Evolutionary conservation across 2,329 filamentous ascomycete genomes (phyloP), one percentile per base, ranked within the genome.

Genomic region (Zalaria sp.): DNA sequence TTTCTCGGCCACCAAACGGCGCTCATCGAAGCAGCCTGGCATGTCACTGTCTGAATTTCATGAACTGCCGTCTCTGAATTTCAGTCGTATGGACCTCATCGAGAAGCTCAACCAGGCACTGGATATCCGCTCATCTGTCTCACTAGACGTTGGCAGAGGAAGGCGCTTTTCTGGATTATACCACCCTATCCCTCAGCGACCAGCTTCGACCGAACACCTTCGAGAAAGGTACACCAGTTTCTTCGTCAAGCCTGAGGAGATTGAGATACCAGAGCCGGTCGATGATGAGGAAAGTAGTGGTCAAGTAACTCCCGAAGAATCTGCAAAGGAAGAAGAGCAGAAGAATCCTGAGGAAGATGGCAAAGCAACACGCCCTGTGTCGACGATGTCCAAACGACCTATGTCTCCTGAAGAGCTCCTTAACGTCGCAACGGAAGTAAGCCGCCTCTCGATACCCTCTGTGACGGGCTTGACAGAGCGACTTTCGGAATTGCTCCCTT

Each of bases 61-160:
- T 41, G 57, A 62, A 9, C 55, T 71, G 27, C 67, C 67, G 9
- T 67, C 64, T 5, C 56, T 71, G 45, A 63, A 68, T 45, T 69
- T 70, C 53, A 69, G 66, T 44, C 57, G 57, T 5, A 62, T 63
- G 49, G 59, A 69, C 47, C 51, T 70, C 37, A 57, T 68, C 40
- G 60, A 63, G 34, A 66, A 62, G 49, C 48, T 69, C 27, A 63
- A 65, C 28, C 63, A 66, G 34, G 65, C 60, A 11, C 49, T 68
- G 25, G 64, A 63, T 9, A 48, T 58, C 25, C 59, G 58, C 5
- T 48, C 56, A 5, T 58, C 58, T 5, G 56, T 59, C 37, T 66
- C 64, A 6, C 48, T 63, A 46, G 64, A 63, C 4, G 38, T 56
- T 5, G 48, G 56, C 18, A 50, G 47, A 27, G 53, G 53, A 8